Conservation (phyloP, 1,284 basidiomycete species). For the Neotropicomus parvogracilis region DNA sequence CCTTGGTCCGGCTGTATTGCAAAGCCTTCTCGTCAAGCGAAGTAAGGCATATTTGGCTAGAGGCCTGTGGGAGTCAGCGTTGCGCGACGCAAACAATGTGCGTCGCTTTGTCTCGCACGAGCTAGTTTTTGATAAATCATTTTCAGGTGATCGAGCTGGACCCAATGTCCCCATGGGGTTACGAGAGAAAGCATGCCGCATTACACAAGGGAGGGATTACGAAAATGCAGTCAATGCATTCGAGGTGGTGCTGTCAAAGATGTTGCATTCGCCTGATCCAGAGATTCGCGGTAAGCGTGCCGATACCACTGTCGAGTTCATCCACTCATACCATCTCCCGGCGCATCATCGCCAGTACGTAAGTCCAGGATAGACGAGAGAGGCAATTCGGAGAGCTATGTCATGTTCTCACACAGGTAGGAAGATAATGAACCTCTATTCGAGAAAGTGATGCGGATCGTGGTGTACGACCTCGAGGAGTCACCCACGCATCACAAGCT, state of each 20-base stretch:
- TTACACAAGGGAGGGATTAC: neutral
- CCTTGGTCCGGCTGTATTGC: neutral
- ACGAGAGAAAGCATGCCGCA: neutral
- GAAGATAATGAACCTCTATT: too few species aligned
- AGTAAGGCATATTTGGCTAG: neutral
- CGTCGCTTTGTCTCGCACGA: too few species aligned
- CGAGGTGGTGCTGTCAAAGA: neutral
- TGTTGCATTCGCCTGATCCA: neutral
- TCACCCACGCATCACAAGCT: too few species aligned
- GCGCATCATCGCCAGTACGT: neutral
- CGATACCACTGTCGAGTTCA: neutral
- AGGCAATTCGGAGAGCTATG: neutral
- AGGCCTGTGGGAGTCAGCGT: neutral
- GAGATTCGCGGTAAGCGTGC: neutral
- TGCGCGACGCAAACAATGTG: neutral
- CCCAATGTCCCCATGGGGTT: neutral
- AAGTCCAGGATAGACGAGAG: neutral
- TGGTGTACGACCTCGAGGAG: too few species aligned
- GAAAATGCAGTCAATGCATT: neutral
- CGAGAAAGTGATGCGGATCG: too few species aligned
- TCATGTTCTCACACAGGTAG: neutral
- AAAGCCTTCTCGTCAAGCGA: neutral
- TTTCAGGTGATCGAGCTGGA: neutral
- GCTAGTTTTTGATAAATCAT: neutral
- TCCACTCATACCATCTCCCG: neutral